Evolutionary conservation across 2,329 filamentous ascomycete genomes (phyloP).

Genomic region (Aspergillus vadensis): DNA sequence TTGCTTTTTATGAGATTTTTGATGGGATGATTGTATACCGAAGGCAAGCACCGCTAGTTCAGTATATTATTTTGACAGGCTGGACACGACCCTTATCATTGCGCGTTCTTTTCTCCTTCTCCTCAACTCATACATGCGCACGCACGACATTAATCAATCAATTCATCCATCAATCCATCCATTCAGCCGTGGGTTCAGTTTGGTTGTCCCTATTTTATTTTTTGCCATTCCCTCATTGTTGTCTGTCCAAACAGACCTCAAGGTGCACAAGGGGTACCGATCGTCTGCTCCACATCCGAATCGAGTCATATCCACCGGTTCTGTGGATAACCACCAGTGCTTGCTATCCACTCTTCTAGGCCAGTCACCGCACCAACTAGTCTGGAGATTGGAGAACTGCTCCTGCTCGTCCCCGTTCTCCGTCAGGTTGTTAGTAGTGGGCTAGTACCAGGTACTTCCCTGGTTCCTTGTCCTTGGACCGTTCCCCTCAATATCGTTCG

Average conservation of each 20-base stretch:
- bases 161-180: not conserved
- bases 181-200: not conserved
- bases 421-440: not conserved
- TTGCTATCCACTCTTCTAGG: slow-evolving; percentile 1
- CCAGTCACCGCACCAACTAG: slow-evolving; percentile 5
- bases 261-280: slow-evolving; percentile 6
- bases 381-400: slow-evolving; percentile 16
- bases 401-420: slow-evolving; percentile 5
- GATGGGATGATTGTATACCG: not conserved
- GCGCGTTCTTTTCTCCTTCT: not conserved
- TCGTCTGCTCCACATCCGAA: slow-evolving; percentile 13
- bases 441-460: not conserved
- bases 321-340: slow-evolving; percentile 9
- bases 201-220: too few species aligned
- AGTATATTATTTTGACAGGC: slow-evolving; percentile 2
- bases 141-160: not conserved
- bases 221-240: not conserved
- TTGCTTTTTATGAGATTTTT: not conserved
- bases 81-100: not conserved
- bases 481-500: slow-evolving; percentile 14
- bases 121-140: too few species aligned
- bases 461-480: slow-evolving; percentile 4
- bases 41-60: not conserved
- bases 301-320: slow-evolving; percentile 15
- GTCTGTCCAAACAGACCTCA: not conserved